Evolutionary conservation across 306 rosid species (phyloP).

Genomic region (Cucumis melo): DNA sequence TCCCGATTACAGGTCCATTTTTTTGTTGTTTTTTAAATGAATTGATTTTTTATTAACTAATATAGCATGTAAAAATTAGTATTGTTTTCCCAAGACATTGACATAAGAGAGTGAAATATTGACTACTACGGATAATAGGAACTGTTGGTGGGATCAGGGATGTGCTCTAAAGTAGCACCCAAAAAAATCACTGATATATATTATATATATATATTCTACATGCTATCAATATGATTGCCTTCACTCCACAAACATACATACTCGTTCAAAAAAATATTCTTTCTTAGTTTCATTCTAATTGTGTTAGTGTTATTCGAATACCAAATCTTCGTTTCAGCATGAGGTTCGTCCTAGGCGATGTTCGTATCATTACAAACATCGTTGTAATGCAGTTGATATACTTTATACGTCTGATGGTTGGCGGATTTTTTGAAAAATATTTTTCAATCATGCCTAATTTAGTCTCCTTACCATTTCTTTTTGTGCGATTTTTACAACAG

Average conservation of each 20-base stretch:
- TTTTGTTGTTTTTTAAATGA: constrained; percentile 3
- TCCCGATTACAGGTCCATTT: neutral
- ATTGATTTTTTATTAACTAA: constrained; percentile 4
- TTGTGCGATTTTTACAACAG: too few relatives aligned
- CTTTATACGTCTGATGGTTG: neutral
- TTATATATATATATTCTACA: neutral
- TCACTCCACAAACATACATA: neutral
- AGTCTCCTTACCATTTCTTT: too few relatives aligned
- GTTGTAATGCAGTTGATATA: neutral
- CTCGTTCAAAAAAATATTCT: neutral
- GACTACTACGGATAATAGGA: constrained; percentile 3
- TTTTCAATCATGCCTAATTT: neutral
- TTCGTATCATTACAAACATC: neutral
- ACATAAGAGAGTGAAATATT: constrained; percentile 8
- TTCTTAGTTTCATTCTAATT: neutral
- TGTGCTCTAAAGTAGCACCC: neutral
- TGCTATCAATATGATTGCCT: constrained; percentile 4
- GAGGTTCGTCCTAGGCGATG: neutral
- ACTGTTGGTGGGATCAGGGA: constrained; percentile 2
- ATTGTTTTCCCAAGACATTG: constrained; percentile 3
- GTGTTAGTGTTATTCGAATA: neutral
- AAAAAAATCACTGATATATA: neutral
- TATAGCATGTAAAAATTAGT: constrained; percentile 8
- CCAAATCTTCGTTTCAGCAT: neutral
- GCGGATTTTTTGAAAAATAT: neutral